These are phyloP conservation scores for Acidiella bohemica DNA, from an alignment of 495 filamentous ascomycete genomes.

Conservation along the genomic window DNA sequence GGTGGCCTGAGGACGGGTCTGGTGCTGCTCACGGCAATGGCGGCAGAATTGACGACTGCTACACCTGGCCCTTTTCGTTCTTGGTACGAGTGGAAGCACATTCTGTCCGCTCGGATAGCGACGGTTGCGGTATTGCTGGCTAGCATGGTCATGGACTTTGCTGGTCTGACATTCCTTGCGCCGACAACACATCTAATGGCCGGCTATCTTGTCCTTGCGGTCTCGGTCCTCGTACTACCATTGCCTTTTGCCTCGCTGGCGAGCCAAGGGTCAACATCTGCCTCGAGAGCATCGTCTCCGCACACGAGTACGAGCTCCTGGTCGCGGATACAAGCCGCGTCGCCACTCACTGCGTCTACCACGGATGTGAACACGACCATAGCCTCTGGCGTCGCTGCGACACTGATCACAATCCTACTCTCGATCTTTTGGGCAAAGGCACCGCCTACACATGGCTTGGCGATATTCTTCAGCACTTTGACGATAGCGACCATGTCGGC, in stretches of 20 bases:
- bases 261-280: neutral
- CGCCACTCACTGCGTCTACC: constrained; percentile 12
- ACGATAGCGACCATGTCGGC: constrained; percentile 10
- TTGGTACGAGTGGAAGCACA: constrained; percentile 21
- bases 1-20: constrained; percentile 43
- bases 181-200: constrained; percentile 19
- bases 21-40: constrained; percentile 34
- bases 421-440: constrained; percentile 17
- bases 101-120: constrained; percentile 23
- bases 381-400: constrained; percentile 20
- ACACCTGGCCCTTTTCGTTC: constrained; percentile 16
- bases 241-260: constrained; percentile 29
- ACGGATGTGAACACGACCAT: constrained; percentile 25
- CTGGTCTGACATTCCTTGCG: constrained; percentile 9
- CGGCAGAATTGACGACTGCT: constrained; percentile 27
- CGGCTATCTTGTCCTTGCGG: constrained; percentile 36
- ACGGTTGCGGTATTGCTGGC: constrained; percentile 20
- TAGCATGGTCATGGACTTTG: constrained; percentile 14
- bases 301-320: neutral
- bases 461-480: constrained; percentile 20
- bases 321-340: neutral
- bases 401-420: constrained; percentile 18
- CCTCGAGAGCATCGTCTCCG: neutral
- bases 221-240: constrained; percentile 34
- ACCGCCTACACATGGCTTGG: constrained; percentile 11